phyloP scores from a whole-genome alignment of 2,329 filamentous ascomycete genomes.

The Neocatenulostroma microsporum region DNA sequence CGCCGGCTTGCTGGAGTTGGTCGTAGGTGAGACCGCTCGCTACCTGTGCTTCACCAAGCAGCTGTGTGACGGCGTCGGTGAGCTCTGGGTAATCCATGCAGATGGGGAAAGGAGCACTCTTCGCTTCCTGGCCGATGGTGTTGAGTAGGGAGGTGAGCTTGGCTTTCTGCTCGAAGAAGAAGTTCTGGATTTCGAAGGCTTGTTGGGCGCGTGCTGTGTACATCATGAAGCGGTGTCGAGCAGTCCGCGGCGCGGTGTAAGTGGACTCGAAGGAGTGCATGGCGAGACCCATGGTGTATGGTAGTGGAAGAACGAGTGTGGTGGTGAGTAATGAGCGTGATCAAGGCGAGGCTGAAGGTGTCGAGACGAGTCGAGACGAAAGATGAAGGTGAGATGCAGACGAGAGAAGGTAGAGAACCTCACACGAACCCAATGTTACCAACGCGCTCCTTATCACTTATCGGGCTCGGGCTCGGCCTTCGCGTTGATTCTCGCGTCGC shows the following conservation, averaged over 20 bases:
- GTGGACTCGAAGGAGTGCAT: conserved; percentile 3
- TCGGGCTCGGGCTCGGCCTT: too few relatives aligned
- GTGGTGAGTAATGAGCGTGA: background rate
- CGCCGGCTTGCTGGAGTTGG: conserved; percentile 9
- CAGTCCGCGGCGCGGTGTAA: conserved; percentile 5
- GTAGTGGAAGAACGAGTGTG: too few relatives aligned
- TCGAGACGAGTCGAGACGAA: too few relatives aligned
- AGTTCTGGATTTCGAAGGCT: conserved; percentile 9
- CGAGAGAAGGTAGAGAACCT: too few relatives aligned
- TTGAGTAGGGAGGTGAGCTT: conserved; percentile 13
- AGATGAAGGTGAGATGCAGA: too few relatives aligned
- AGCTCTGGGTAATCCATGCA: conserved; percentile 15
- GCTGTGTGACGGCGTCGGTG: conserved; percentile 11
- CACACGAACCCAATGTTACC: too few relatives aligned
- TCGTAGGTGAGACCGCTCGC: conserved; percentile 11
- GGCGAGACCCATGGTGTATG: conserved; percentile 7
- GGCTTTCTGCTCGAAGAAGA: conserved; percentile 12
- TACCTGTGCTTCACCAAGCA: conserved; percentile 12
- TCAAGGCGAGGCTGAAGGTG: background rate
- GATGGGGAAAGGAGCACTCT: conserved; percentile 8
- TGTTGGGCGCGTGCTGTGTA: conserved; percentile 10
- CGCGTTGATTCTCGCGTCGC: too few relatives aligned
- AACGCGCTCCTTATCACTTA: too few relatives aligned
- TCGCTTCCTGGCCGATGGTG: conserved; percentile 12
- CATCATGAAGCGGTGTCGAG: conserved; percentile 9